phyloP scores from a whole-genome alignment of 495 filamentous ascomycete species.

The Physcia stellaris region DNA sequence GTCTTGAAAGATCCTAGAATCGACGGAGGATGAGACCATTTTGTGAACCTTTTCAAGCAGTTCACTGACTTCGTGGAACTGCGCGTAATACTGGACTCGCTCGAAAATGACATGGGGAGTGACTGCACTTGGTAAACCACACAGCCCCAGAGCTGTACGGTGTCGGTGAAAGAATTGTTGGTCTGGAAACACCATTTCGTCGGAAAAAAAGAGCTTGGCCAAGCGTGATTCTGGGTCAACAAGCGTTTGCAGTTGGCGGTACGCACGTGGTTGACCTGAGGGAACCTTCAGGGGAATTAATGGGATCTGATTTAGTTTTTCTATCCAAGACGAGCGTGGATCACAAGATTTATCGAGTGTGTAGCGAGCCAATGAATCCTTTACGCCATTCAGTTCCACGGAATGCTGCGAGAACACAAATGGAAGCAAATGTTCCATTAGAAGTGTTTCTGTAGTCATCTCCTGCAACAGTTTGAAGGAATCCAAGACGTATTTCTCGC shows the following conservation, averaged over 20 bases:
- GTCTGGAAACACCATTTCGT: slow-evolving; percentile 21
- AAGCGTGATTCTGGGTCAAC: slow-evolving; percentile 13
- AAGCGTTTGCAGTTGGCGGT: too few relatives aligned
- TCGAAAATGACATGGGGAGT: slow-evolving; percentile 11
- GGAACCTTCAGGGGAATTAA: too few relatives aligned
- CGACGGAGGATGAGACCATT: slow-evolving; percentile 7
- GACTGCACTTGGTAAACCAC: slow-evolving; percentile 14
- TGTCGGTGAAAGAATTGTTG: slow-evolving; percentile 14
- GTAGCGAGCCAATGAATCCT: too few relatives aligned
- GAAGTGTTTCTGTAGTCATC: neutral
- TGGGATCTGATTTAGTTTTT: too few relatives aligned
- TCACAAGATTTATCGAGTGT: too few relatives aligned
- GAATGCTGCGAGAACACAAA: too few relatives aligned
- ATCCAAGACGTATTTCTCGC: slow-evolving; percentile 1
- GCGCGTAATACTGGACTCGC: neutral
- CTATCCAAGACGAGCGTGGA: too few relatives aligned
- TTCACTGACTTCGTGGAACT: neutral
- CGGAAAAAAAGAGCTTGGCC: slow-evolving; percentile 16
- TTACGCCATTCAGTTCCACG: too few relatives aligned
- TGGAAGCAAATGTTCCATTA: slow-evolving; percentile 5
- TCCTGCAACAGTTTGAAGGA: slow-evolving; percentile 1
- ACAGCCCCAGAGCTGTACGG: slow-evolving; percentile 7
- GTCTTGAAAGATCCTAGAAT: neutral
- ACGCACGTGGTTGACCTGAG: too few relatives aligned
- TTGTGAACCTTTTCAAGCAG: slow-evolving; percentile 12